These are phyloP conservation scores for Setomelanomma holmii DNA, from an alignment of 2,329 filamentous ascomycete species.

Conservation along the genomic window DNA sequence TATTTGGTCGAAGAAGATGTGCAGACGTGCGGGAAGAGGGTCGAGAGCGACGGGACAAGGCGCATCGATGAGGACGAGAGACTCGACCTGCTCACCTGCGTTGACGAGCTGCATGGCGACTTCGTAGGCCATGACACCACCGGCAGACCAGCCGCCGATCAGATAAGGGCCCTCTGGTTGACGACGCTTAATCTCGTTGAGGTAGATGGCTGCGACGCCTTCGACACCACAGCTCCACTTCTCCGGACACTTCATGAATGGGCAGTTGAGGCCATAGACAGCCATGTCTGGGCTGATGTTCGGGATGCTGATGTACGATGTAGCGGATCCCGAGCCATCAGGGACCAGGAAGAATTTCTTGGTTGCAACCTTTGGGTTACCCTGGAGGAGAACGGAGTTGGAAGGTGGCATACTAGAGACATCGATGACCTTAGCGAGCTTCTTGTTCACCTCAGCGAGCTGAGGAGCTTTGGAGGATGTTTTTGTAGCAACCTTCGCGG, in stretches of 20 bases:
- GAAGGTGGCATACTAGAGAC: slow-evolving; percentile 56
- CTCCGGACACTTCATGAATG: slow-evolving; percentile 73
- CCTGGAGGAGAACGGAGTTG: slow-evolving; percentile 64
- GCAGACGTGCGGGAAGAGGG: slow-evolving; percentile 62
- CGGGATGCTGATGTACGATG: slow-evolving; percentile 70
- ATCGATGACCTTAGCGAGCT: slow-evolving; percentile 50
- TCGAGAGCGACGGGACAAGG: slow-evolving; percentile 61
- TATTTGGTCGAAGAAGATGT: slow-evolving; percentile 75
- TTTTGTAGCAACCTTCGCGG: slow-evolving; percentile 25
- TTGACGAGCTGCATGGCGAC: slow-evolving; percentile 58
- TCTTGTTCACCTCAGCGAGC: slow-evolving; percentile 58
- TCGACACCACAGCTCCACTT: slow-evolving; percentile 71
- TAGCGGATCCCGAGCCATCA: slow-evolving; percentile 66
- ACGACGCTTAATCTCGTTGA: slow-evolving; percentile 73
- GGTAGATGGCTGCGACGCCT: slow-evolving; percentile 69
- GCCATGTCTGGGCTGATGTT: slow-evolving; percentile 60
- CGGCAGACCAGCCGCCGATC: slow-evolving; percentile 63
- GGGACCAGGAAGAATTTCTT: slow-evolving; percentile 62
- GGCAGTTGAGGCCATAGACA: slow-evolving; percentile 68
- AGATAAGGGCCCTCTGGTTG: slow-evolving; percentile 69
- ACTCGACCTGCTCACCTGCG: slow-evolving; percentile 57
- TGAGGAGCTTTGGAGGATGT: slow-evolving; percentile 39
- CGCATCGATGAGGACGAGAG: slow-evolving; percentile 61
- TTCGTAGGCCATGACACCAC: slow-evolving; percentile 63
- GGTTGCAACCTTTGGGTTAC: slow-evolving; percentile 62